A percentile compares a stretch with the other conserved stretches of the same genome.
phyloP scores from a whole-genome alignment of 2,329 filamentous ascomycete genomes.

The Clarireedia monteithiana region DNA sequence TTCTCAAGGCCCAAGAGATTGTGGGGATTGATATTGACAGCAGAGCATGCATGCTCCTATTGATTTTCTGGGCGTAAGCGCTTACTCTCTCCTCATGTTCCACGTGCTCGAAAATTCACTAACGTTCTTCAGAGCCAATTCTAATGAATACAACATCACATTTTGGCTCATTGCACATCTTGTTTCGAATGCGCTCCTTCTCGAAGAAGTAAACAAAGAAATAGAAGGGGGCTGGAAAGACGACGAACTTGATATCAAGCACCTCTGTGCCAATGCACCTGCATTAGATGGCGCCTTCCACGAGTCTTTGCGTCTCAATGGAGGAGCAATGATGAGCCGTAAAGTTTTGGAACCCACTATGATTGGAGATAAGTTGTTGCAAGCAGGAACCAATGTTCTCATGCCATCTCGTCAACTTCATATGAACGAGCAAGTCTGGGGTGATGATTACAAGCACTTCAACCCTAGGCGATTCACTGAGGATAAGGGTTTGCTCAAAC shows the following conservation, averaged over 20 bases:
- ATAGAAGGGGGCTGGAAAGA: background rate
- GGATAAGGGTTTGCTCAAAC: constrained; percentile 1
- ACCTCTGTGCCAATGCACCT: background rate
- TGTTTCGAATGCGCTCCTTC: background rate
- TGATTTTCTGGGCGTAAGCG: constrained; percentile 5
- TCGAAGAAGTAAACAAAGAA: background rate
- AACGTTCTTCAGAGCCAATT: constrained; percentile 1
- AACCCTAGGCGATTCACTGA: constrained; percentile 2
- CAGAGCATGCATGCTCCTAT: constrained; percentile 1
- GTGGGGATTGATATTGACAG: background rate
- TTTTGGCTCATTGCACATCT: constrained; percentile 10
- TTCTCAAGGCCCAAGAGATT: background rate
- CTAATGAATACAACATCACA: constrained; percentile 6
- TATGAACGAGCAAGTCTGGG: constrained; percentile 6
- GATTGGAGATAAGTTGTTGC: constrained; percentile 1
- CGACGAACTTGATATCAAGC: background rate
- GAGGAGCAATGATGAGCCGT: constrained; percentile 5
- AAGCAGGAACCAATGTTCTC: constrained; percentile 2
- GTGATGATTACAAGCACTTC: constrained; percentile 1
- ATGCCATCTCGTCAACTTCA: constrained; percentile 9
- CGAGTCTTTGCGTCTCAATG: constrained; percentile 3
- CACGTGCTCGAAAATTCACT: background rate
- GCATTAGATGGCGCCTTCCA: constrained; percentile 5
- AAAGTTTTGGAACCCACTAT: background rate
- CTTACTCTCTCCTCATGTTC: background rate